Evolutionary conservation across 805 yeast species (phyloP).

Genomic region (Yarrowia sp.): DNA sequence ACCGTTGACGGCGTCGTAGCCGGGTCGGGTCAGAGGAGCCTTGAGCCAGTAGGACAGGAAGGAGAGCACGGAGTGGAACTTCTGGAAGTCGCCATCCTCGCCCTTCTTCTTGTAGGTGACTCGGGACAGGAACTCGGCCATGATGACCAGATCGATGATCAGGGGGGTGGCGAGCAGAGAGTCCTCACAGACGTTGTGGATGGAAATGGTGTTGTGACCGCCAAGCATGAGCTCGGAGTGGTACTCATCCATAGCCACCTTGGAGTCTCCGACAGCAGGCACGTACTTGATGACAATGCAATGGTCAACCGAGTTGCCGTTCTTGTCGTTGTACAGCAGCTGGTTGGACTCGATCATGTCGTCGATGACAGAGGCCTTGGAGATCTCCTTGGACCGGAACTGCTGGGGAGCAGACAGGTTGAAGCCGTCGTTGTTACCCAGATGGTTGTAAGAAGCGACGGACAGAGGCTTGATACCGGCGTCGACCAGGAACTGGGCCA

Average conservation of each 20-base stretch:
- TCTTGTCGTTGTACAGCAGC: conserved; percentile 74
- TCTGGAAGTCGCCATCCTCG: conserved; percentile 49
- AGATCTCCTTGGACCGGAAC: conserved; percentile 92
- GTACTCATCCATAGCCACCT: conserved; percentile 98
- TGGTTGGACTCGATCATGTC: conserved; percentile 88
- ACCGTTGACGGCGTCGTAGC: conserved; percentile 86
- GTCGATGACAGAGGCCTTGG: conserved; percentile 88
- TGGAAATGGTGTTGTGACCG: conserved; percentile 90
- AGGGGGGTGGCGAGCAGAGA: conserved; percentile 91
- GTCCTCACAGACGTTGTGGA: conserved; percentile 96
- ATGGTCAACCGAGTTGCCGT: conserved; percentile 80
- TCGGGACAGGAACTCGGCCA: conserved; percentile 86
- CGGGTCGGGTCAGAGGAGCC: conserved; percentile 92
- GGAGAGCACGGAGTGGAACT: conserved; percentile 79
- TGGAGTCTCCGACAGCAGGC: conserved; percentile 92
- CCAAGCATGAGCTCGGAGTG: conserved; percentile 96
- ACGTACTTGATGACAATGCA: conserved; percentile 92
- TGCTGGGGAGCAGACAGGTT: conserved; percentile 88
- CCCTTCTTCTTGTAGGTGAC: conserved; percentile 67
- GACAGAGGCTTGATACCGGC: conserved; percentile 96
- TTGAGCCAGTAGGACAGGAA: conserved; percentile 93
- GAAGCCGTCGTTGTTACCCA: conserved; percentile 95
- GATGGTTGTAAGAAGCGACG: conserved; percentile 92
- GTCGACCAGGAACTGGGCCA: conserved; percentile 93
- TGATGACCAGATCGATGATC: conserved; percentile 84